These are phyloP conservation scores for Akebia trifoliata DNA, from an alignment of 164 flowering plant genomes.

Conservation along the genomic window DNA sequence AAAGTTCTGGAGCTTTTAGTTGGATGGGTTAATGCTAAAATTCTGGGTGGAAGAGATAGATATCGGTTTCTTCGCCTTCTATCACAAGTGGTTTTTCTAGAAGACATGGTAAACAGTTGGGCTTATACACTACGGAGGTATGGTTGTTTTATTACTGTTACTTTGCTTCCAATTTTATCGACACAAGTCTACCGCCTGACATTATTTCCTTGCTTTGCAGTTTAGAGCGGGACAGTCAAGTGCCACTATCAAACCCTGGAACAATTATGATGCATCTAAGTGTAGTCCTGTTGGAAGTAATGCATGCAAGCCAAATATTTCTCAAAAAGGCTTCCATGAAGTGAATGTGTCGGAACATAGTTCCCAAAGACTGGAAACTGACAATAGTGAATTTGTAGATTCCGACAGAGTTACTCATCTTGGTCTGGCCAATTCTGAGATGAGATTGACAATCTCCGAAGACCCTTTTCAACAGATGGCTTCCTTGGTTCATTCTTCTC, in stretches of 20 bases:
- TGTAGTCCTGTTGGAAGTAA: conserved; percentile 16
- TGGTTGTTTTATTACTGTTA: neutral
- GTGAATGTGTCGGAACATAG: conserved; percentile 17
- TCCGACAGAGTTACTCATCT: conserved; percentile 13
- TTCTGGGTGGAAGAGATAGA: conserved; percentile 69
- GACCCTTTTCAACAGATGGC: conserved; percentile 19
- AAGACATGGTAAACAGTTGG: conserved; percentile 88
- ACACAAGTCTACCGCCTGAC: no score
- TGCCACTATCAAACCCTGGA: conserved; percentile 20
- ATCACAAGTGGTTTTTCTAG: conserved; percentile 93
- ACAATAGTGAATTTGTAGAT: conserved; percentile 11
- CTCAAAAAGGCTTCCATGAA: conserved; percentile 17
- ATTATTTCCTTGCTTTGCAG: conserved; percentile 40
- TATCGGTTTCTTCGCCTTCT: conserved; percentile 57
- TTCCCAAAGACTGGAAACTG: conserved; percentile 7
- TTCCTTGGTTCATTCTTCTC: conserved; percentile 9
- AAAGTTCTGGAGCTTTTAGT: conserved; percentile 79
- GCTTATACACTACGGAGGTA: conserved; percentile 69
- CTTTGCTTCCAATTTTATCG: no score
- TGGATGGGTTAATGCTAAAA: conserved; percentile 46
- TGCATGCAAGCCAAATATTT: conserved; percentile 17
- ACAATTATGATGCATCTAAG: neutral
- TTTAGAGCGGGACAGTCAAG: conserved; percentile 47
- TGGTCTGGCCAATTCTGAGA: conserved; percentile 18
- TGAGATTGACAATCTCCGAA: conserved; percentile 6